Percentiles rank a stretch among this genome's conserved stretches.
phyloP scores from a whole-genome alignment of 1,284 basidiomycete genomes.

The Apiotrichum brassicae region DNA sequence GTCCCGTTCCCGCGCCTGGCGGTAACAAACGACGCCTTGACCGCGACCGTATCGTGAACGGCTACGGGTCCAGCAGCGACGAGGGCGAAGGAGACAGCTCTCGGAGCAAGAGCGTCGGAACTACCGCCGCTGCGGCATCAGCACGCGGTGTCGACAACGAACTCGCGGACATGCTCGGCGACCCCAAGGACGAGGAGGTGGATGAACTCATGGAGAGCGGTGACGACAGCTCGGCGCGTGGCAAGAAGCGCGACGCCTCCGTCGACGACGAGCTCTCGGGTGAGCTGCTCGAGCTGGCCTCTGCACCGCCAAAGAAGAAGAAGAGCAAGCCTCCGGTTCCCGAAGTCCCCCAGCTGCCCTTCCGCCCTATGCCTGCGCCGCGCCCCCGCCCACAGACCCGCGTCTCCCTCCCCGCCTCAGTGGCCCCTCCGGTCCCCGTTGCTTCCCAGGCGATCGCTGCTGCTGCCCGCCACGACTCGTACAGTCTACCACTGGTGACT shows the following conservation, averaged over 20 bases:
- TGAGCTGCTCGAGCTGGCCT: conserved; percentile 35
- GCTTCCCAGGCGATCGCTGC: background rate
- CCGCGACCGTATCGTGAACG: conserved; percentile 31
- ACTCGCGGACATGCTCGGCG: conserved; percentile 23
- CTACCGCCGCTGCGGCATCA: background rate
- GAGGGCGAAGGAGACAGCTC: conserved; percentile 12
- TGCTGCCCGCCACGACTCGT: conserved; percentile 23
- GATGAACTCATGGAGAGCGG: conserved; percentile 29
- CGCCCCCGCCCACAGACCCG: background rate
- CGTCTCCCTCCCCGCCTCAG: conserved; percentile 6
- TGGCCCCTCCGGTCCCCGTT: background rate
- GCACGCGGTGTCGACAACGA: conserved; percentile 20
- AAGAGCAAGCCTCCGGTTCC: conserved; percentile 13
- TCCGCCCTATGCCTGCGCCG: conserved; percentile 1
- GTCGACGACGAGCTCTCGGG: conserved; percentile 30
- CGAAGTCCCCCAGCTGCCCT: conserved; percentile 2
- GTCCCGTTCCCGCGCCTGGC: conserved; percentile 10
- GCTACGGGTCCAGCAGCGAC: conserved; percentile 31
- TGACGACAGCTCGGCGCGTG: conserved; percentile 16
- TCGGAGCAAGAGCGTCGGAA: conserved; percentile 1
- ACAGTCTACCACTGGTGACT: conserved; percentile 26
- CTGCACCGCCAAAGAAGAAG: conserved; percentile 37
- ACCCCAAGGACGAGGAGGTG: conserved; percentile 23
- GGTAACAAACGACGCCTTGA: conserved; percentile 20
- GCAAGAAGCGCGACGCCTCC: conserved; percentile 25